Evolutionary conservation across 768 basidiomycete genomes (phyloP).

Genomic region (Psilocybe cyanescens): DNA sequence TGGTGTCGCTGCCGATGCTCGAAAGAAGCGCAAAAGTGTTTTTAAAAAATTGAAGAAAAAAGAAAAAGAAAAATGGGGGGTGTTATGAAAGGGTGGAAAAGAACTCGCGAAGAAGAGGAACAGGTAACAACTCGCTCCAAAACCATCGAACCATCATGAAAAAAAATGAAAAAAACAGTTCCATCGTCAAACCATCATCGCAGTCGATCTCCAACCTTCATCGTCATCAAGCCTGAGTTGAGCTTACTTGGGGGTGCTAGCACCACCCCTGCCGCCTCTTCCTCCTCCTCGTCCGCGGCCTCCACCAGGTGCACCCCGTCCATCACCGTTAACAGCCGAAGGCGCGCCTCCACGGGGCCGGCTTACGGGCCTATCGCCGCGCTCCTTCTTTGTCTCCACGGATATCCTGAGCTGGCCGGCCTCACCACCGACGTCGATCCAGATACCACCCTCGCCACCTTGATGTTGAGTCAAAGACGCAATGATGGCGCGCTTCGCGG

Average conservation of each 20-base stretch:
- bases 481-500: slow-evolving; percentile 85
- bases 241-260: slow-evolving; percentile 20
- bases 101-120: slow-evolving; percentile 6
- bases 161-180: not conserved
- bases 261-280: slow-evolving; percentile 29
- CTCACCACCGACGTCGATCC: slow-evolving; percentile 68
- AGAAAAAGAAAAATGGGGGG: slow-evolving; percentile 1
- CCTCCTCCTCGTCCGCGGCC: slow-evolving; percentile 30
- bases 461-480: slow-evolving; percentile 64
- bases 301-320: slow-evolving; percentile 30
- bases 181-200: not conserved
- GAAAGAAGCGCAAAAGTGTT: not conserved
- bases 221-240: not conserved
- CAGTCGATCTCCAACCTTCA: not conserved
- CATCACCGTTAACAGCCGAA: slow-evolving; percentile 34
- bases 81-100: not conserved
- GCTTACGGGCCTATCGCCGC: slow-evolving; percentile 74
- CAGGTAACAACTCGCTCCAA: not conserved
- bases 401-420: slow-evolving; percentile 57
- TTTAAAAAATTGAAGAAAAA: not conserved
- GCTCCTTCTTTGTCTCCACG: slow-evolving; percentile 92
- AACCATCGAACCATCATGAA: not conserved
- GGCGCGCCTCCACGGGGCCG: slow-evolving; percentile 67
- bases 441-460: slow-evolving; percentile 91
- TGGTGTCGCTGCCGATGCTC: slow-evolving; percentile 15